Conservation (phyloP, 2,329 filamentous ascomycete species). For the Alternaria consortialis region DNA sequence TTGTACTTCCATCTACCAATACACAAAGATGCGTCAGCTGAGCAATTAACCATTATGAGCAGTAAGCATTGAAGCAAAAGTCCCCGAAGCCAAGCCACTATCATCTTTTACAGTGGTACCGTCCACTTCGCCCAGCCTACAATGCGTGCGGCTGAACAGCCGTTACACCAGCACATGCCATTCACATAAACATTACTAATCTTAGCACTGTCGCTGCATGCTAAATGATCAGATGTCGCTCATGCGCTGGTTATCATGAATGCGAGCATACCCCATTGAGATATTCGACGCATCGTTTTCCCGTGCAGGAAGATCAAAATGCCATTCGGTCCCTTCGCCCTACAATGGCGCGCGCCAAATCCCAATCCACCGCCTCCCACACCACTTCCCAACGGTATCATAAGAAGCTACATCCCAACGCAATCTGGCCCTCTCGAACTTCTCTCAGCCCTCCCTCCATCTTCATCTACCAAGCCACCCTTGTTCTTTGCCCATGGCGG, state of each 20-base stretch:
- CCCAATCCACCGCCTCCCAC: conserved; percentile 34
- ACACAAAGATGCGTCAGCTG: neutral
- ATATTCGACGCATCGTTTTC: neutral
- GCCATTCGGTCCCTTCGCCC: conserved; percentile 41
- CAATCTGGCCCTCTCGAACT: conserved; percentile 60
- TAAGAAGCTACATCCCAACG: conserved; percentile 54
- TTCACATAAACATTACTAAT: neutral
- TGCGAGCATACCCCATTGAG: neutral
- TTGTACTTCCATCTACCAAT: neutral
- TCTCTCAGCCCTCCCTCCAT: conserved; percentile 53
- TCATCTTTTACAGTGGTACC: neutral
- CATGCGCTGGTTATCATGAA: no score
- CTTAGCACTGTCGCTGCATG: neutral
- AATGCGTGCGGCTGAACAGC: conserved; percentile 23
- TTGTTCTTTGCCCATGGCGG: conserved; percentile 65
- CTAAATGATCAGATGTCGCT: no score
- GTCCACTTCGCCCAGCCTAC: conserved; percentile 8
- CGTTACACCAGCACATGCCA: conserved; percentile 14
- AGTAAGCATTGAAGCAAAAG: neutral
- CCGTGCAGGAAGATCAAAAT: conserved; percentile 14
- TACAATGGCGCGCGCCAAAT: conserved; percentile 38
- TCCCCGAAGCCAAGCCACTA: neutral
- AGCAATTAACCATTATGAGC: neutral
- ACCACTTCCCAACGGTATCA: conserved; percentile 55
- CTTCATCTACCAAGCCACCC: conserved; percentile 38